Base-by-base conservation (phyloP, 495 filamentous ascomycete species). In the Pyrenula aspistea region DNA sequence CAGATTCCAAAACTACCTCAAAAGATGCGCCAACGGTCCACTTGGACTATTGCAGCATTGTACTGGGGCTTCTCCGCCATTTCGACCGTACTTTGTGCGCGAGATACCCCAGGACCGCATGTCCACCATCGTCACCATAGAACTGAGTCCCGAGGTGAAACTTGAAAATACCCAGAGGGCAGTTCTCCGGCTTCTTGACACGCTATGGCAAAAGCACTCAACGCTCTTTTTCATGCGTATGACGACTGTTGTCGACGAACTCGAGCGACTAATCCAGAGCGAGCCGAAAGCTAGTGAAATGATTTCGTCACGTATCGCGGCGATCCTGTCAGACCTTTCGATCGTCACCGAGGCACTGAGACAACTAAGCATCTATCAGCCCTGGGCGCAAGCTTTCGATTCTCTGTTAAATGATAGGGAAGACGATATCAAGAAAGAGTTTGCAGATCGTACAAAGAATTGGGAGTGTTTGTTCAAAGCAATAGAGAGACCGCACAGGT, bases 291-390 rank as follows among this genome's bases (percentile, higher is more conserved):
- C 67, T 0, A 61, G 57, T 22, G 61, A 71, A 4, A 49, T 76
- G 2, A 49, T 82, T 11, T 79, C 77, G 0, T 19, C 61, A 1
- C 65, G 52, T 19, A 53, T 79, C 12, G 65, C 66, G 0, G 55
- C 57, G 19, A 23, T 64, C 0, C 65, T 82, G 25, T 68, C 72
- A 1, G 70, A 79, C 10, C 61, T 79, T 1, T 68, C 75, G 1
- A 64, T 82, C 23, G 25, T 76, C 4, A 59, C 67, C 1, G 56
- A 78, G 56, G 70, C 68, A 53, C 25, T 63, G 15, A 61, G 65
- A 11, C 74, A 82, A 56, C 21, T 82, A 2, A 56, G 72, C 2
- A 57, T 73, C 10, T 78, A 67, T 62, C 72, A 75, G 21, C 77
- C 78, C 0, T 78, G 77, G 72, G 75, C 73, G n/a, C 54, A 56